Evolutionary conservation across 148 eudicot species (phyloP).

Genomic region (Rheum nobile): DNA sequence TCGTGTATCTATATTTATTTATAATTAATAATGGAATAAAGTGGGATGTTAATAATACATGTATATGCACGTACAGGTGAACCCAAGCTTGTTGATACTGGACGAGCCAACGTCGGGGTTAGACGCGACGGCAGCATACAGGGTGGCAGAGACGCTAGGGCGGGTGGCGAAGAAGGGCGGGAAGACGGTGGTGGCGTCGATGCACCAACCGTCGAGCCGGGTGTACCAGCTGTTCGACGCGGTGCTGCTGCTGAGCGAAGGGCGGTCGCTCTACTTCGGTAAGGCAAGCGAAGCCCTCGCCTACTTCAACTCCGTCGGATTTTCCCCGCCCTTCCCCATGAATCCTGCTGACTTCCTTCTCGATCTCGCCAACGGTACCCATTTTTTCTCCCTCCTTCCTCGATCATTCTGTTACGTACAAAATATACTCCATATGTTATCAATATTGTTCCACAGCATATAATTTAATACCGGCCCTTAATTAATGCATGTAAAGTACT

Average conservation of each 20-base stretch:
- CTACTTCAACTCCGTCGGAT: slow-evolving; percentile 60
- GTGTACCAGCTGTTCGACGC: slow-evolving; percentile 54
- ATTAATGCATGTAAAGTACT: no score
- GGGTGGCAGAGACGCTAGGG: slow-evolving; percentile 36
- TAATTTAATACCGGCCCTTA: no score
- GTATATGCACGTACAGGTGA: no score
- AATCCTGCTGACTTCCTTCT: slow-evolving; percentile 97
- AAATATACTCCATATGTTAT: no score
- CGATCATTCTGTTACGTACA: no score
- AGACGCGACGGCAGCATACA: slow-evolving; percentile 67
- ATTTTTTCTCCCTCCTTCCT: neutral
- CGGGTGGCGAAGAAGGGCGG: slow-evolving; percentile 41
- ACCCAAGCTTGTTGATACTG: slow-evolving; percentile 67
- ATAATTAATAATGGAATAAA: no score
- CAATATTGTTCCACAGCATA: no score
- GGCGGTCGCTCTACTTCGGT: slow-evolving; percentile 59
- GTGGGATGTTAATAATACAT: no score
- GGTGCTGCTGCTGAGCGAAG: slow-evolving; percentile 67
- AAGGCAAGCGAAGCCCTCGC: slow-evolving; percentile 49
- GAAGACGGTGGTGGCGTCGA: slow-evolving; percentile 58
- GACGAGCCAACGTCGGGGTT: slow-evolving; percentile 90
- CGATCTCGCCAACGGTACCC: slow-evolving; percentile 94
- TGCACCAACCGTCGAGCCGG: slow-evolving; percentile 88
- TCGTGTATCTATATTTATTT: no score
- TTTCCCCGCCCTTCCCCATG: slow-evolving; percentile 67